phyloP scores from a whole-genome alignment of 106 monocot species.

The Dendrobium catenatum region DNA sequence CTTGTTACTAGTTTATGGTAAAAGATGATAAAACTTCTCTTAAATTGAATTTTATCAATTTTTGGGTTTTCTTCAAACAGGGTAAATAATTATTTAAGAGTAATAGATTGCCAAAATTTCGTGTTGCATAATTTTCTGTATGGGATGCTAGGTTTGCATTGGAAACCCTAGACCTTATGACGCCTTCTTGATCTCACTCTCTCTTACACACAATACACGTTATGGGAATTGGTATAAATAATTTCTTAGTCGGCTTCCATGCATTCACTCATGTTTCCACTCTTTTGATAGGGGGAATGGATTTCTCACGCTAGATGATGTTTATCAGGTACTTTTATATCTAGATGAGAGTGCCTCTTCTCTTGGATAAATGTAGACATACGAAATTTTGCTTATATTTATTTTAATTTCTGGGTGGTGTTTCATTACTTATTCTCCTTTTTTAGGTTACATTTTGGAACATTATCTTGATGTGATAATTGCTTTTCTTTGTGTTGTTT shows the following conservation, averaged over 20 bases:
- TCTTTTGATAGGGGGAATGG: conserved; percentile 23
- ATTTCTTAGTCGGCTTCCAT: neutral
- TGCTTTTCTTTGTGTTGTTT: no score
- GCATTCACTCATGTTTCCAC: neutral
- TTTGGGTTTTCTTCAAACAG: neutral
- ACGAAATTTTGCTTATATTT: no score
- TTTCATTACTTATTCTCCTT: no score
- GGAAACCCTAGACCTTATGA: neutral
- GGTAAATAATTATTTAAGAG: neutral
- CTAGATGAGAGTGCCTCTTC: neutral
- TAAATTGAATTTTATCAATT: neutral
- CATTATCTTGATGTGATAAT: no score
- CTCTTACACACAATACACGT: neutral
- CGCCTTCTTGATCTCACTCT: neutral
- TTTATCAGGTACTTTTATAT: conserved; percentile 29
- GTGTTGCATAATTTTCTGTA: neutral
- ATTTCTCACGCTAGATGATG: conserved; percentile 33
- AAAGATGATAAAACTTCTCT: no score
- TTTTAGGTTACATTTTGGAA: no score
- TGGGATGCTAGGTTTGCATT: neutral
- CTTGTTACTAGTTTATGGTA: no score
- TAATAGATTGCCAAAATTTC: neutral
- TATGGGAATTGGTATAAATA: neutral
- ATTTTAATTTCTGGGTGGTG: no score
- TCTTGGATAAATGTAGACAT: no score